These are phyloP conservation scores for Pleurotus tuoliensis DNA, from an alignment of 768 basidiomycete species.

Conservation along the genomic window DNA sequence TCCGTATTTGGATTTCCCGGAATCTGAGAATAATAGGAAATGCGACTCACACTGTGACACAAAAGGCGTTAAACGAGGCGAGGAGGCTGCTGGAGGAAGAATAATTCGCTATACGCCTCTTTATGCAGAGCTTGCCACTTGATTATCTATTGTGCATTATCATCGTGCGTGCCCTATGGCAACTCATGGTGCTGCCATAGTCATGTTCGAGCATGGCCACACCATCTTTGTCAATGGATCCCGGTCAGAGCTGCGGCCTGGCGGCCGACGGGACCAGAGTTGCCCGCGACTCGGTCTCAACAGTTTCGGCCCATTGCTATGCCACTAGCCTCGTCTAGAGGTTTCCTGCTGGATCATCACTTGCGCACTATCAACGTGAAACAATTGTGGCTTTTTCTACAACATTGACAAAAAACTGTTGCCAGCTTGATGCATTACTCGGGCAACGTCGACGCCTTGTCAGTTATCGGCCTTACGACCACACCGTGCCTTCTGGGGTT, in stretches of 20 bases:
- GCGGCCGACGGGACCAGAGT: not conserved
- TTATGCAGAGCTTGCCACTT: not conserved
- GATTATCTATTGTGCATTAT: not conserved
- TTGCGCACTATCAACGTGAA: not conserved
- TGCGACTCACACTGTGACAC: not conserved
- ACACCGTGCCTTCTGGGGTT: not conserved
- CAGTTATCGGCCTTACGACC: not conserved
- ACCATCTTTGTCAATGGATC: not conserved
- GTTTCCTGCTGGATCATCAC: not conserved
- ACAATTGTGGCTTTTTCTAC: not conserved
- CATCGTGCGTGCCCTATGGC: not conserved
- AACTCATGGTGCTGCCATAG: not conserved
- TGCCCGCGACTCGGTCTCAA: not conserved
- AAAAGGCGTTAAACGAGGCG: not conserved
- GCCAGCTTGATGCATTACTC: not conserved
- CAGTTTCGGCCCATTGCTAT: not conserved
- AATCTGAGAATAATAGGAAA: not conserved
- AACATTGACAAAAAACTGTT: not conserved
- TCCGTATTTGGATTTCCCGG: not conserved
- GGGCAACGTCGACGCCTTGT: not conserved
- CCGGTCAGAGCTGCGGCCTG: not conserved
- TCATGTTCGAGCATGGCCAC: not conserved
- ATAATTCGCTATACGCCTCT: no score
- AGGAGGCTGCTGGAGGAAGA: not conserved
- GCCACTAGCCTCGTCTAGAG: slow-evolving; percentile 3